A percentile compares a stretch with the other conserved stretches of the same genome.
Evolutionary conservation across 305 asterid genomes (phyloP).

Genomic region (Fraxinus platypoda): DNA sequence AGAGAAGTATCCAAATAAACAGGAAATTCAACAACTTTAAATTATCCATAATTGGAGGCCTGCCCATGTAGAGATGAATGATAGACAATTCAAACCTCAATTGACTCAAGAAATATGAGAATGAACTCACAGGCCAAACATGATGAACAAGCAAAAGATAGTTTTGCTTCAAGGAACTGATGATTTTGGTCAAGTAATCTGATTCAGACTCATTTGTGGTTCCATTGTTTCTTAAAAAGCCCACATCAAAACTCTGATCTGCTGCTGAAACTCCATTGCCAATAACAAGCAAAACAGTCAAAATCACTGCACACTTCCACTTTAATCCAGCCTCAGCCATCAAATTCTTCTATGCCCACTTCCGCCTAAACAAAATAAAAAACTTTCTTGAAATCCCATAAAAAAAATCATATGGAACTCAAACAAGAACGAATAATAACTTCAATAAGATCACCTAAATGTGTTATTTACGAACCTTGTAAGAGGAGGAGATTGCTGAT

Average conservation of each 20-base stretch:
- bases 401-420: constrained; percentile 12
- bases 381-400: not conserved
- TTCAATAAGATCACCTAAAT: not conserved
- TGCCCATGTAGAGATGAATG: not conserved
- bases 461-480: not conserved
- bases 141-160: constrained; percentile 31
- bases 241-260: constrained; percentile 30
- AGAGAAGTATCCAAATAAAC: not conserved
- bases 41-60: not conserved
- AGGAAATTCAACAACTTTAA: not conserved
- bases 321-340: constrained; percentile 40
- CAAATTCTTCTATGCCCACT: constrained; percentile 14
- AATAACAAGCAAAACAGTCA: constrained; percentile 32
- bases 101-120: not conserved
- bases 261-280: constrained; percentile 38
- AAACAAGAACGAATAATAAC: not conserved
- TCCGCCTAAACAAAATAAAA: constrained; percentile 28
- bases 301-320: constrained; percentile 25
- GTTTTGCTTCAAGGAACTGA: constrained; percentile 32
- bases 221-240: constrained; percentile 30
- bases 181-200: constrained; percentile 27
- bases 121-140: constrained; percentile 67
- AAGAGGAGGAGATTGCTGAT: not conserved
- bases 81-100: not conserved
- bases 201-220: constrained; percentile 25